Conservation (phyloP, 441 rosid genomes). For the Metrosideros polymorpha region DNA sequence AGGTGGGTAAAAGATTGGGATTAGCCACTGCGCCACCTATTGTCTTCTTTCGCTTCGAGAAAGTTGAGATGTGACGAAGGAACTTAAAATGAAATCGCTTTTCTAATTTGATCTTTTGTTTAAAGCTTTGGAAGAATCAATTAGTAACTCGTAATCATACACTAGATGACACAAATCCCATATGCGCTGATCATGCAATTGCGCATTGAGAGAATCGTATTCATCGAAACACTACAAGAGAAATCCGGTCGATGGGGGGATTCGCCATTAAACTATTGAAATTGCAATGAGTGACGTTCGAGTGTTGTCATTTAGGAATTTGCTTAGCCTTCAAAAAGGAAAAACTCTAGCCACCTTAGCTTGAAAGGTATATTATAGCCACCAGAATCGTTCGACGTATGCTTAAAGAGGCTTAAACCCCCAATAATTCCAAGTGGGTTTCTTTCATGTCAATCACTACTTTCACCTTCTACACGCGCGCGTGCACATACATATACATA, state of each 20-base stretch:
- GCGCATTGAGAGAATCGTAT: neutral
- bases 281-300: neutral
- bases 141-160: neutral
- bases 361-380: neutral
- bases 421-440: neutral
- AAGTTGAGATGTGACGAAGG: neutral
- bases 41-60: neutral
- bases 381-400: neutral
- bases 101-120: neutral
- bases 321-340: neutral
- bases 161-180: neutral
- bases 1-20: neutral
- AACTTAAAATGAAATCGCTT: neutral
- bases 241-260: neutral
- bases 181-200: constrained; percentile 2
- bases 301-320: neutral
- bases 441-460: neutral
- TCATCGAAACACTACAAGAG: neutral
- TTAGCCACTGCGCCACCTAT: neutral
- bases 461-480: neutral
- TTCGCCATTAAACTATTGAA: neutral
- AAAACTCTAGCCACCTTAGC: neutral
- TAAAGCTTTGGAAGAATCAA: constrained; percentile 6
- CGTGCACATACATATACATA: neutral
- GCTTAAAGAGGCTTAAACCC: neutral